phyloP scores from a whole-genome alignment of 2,329 filamentous ascomycete species.

The Aspergillus sp. region DNA sequence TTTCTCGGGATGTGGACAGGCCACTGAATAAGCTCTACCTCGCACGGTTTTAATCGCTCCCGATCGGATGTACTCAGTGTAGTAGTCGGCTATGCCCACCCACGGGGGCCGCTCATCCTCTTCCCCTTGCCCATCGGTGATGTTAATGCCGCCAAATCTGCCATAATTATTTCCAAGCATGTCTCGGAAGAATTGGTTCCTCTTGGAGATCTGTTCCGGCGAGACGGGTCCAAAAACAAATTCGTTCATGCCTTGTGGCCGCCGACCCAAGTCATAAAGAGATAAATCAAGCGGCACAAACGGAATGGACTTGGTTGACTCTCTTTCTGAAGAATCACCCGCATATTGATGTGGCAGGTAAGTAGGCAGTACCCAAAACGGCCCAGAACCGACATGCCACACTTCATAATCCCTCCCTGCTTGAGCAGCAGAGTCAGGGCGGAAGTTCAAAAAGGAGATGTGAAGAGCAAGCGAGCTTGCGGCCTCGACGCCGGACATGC shows the following conservation, averaged over 20 bases:
- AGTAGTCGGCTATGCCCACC: slow-evolving; percentile 69
- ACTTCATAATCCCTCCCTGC: slow-evolving; percentile 43
- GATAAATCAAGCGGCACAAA: slow-evolving; percentile 73
- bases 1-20: not conserved
- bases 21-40: slow-evolving; percentile 38
- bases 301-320: no score
- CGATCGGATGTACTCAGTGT: slow-evolving; percentile 71
- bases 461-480: slow-evolving; percentile 71
- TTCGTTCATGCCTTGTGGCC: slow-evolving; percentile 57
- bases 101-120: slow-evolving; percentile 58
- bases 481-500: slow-evolving; percentile 80
- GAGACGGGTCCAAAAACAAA: slow-evolving; percentile 67
- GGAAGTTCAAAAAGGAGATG: slow-evolving; percentile 62
- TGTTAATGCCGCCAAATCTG: slow-evolving; percentile 32
- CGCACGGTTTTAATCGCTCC: slow-evolving; percentile 56
- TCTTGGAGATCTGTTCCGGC: slow-evolving; percentile 54
- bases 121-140: slow-evolving; percentile 38
- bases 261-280: slow-evolving; percentile 67
- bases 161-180: slow-evolving; percentile 49
- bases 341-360: slow-evolving; percentile 39
- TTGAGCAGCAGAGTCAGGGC: slow-evolving; percentile 47
- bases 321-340: not conserved
- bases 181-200: slow-evolving; percentile 50
- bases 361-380: slow-evolving; percentile 69
- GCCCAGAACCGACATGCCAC: slow-evolving; percentile 68